phyloP scores from a whole-genome alignment of 345 rosid genomes.

The Boechera divaricarpa region DNA sequence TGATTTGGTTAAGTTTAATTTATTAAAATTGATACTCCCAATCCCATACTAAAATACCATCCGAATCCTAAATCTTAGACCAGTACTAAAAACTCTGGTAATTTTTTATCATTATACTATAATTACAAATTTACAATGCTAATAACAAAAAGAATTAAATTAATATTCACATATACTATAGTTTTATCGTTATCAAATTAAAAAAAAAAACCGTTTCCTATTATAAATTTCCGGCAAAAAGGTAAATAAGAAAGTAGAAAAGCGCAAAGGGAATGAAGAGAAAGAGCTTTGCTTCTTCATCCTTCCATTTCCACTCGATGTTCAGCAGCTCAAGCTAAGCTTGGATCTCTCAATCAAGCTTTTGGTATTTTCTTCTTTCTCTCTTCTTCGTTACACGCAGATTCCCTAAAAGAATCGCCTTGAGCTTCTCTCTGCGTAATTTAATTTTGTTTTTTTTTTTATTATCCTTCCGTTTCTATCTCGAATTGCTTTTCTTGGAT shows the following conservation, averaged over 20 bases:
- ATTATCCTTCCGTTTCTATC: background rate
- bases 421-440: background rate
- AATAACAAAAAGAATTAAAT: background rate
- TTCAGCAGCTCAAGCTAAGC: slow-evolving; percentile 31
- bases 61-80: too few species aligned
- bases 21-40: background rate
- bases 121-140: background rate
- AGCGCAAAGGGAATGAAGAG: slow-evolving; percentile 28
- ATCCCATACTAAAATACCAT: too few species aligned
- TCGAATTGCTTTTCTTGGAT: slow-evolving; percentile 18
- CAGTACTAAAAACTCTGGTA: too few species aligned
- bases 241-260: slow-evolving; percentile 5
- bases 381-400: background rate
- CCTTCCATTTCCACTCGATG: slow-evolving; percentile 34
- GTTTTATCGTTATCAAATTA: background rate
- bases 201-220: background rate
- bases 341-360: slow-evolving; percentile 27
- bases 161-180: background rate
- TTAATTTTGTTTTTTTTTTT: background rate
- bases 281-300: slow-evolving; percentile 28
- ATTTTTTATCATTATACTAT: too few species aligned
- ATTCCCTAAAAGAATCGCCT: background rate
- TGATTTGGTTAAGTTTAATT: background rate
- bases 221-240: background rate
- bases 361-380: slow-evolving; percentile 15